A percentile compares a stretch with the other conserved stretches of the same genome.
Evolutionary conservation across 495 filamentous ascomycete species (phyloP).

Genomic region (Penicillium simplicissimum): DNA sequence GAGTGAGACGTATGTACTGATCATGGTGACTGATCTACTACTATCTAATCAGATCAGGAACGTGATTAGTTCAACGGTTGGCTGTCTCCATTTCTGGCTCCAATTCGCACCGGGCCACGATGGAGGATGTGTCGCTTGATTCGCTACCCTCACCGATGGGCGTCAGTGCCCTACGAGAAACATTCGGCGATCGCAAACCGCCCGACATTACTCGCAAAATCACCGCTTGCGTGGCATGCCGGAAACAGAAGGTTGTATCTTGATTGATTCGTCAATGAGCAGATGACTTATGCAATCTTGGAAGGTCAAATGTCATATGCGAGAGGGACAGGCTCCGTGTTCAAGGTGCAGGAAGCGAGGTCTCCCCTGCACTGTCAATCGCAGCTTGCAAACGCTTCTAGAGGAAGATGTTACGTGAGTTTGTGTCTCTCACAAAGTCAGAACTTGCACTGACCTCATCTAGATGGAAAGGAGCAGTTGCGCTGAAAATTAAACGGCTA

Average conservation of each 20-base stretch:
- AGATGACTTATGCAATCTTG: background rate
- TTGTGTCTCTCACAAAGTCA: no score
- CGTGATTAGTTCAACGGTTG: background rate
- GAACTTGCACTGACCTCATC: no score
- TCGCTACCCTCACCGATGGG: constrained; percentile 23
- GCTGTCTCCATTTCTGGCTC: background rate
- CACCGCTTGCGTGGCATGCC: constrained; percentile 43
- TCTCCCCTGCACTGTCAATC: constrained; percentile 36
- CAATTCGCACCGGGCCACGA: background rate
- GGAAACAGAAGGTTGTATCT: constrained; percentile 37
- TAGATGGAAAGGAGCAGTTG: constrained; percentile 37
- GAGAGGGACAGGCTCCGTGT: constrained; percentile 34
- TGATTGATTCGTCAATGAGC: background rate
- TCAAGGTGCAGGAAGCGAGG: constrained; percentile 33
- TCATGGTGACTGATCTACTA: background rate
- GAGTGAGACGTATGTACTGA: background rate
- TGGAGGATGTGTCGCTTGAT: constrained; percentile 20
- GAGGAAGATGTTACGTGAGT: constrained; percentile 38
- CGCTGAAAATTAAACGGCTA: constrained; percentile 25
- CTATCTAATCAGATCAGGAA: background rate
- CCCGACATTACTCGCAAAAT: constrained; percentile 42
- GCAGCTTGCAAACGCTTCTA: constrained; percentile 39
- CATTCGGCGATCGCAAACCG: constrained; percentile 37
- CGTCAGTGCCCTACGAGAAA: constrained; percentile 32
- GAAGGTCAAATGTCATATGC: constrained; percentile 49